Evolutionary conservation across 495 filamentous ascomycete species (phyloP), one percentile per base, ranked within the genome.

Genomic region (Xylaria intraflava): DNA sequence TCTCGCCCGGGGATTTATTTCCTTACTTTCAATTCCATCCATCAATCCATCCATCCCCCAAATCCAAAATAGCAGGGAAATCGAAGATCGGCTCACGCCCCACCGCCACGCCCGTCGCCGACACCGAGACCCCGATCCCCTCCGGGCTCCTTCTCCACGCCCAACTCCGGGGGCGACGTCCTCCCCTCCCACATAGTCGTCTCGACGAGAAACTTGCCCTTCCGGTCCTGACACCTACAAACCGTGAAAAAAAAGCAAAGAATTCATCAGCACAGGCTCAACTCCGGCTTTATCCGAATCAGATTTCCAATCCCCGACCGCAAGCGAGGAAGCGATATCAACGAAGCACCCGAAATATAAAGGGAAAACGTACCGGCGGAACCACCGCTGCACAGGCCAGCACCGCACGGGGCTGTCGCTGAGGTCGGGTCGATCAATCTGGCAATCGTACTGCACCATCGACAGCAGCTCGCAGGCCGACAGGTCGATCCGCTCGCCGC

Each of bases 391-490:
- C 12, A 94, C 71, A 10, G 87, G 85, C 71, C 80, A 77, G 65
- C 90, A 96, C 42, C 78, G 71, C 16, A 90, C 78, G 23, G 75
- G 69, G 14, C 82, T 80, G 22, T 81, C 65, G 41, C 55, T 50
- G 33, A 75, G 60, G 19, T 76, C 75, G 35, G 82, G 72, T 1
- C 75, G 75, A 50, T 78, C 72, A 49, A 88, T 72, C 57, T 83
- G 73, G 66, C 90, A 95, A 3, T 82, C 80, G 69, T 93, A 95
- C 70, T 96, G 90, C 55, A 88, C 67, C 75, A 96, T 75, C 68
- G 88, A 83, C 49, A 87, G 66, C 27, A 94, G 73, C 64, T 85
- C 78, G 71, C 90, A 95, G 41, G 81, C 71, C 45, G 78, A 71
- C 14, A 94, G 70, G 44, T 88, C 76, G 57, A 86, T 68, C 33